phyloP scores from a whole-genome alignment of 148 eudicot genomes.

The Pharnaceum exiguum region DNA sequence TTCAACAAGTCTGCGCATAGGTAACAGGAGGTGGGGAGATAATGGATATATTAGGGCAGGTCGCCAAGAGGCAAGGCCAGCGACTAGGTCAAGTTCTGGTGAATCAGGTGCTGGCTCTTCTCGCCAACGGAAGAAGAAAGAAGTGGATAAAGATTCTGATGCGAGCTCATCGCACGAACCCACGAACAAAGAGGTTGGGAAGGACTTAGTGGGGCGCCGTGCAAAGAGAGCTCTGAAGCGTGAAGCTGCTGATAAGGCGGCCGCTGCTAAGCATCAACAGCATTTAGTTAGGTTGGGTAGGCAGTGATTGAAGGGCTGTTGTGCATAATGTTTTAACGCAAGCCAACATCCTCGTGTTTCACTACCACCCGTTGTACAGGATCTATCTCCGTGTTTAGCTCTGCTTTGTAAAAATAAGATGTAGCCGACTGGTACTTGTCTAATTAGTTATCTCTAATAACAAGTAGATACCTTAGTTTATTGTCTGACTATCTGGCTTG shows the following conservation, averaged over 20 bases:
- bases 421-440: constrained; percentile 9
- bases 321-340: constrained; percentile 3
- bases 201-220: constrained; percentile 61
- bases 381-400: neutral
- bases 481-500: neutral
- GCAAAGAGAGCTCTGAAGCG: constrained; percentile 90
- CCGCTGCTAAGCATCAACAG: constrained; percentile 76
- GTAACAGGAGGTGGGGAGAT: constrained; percentile 85
- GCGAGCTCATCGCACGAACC: constrained; percentile 46
- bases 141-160: constrained; percentile 30
- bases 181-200: constrained; percentile 53
- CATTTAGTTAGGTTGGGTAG: constrained; percentile 69
- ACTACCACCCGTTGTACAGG: constrained; percentile 18
- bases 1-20: constrained; percentile 56
- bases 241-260: constrained; percentile 88
- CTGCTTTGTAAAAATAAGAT: constrained; percentile 17
- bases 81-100: constrained; percentile 29
- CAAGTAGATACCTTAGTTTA: constrained; percentile 3
- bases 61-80: constrained; percentile 81
- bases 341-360: constrained; percentile 8
- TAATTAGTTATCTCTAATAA: neutral
- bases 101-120: constrained; percentile 51
- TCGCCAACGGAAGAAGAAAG: constrained; percentile 64
- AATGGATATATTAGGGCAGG: constrained; percentile 73
- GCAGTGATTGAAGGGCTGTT: constrained; percentile 22